These are phyloP conservation scores for Triticum timopheevii DNA, from an alignment of 176 grass and related monocot species.

Conservation along the genomic window DNA sequence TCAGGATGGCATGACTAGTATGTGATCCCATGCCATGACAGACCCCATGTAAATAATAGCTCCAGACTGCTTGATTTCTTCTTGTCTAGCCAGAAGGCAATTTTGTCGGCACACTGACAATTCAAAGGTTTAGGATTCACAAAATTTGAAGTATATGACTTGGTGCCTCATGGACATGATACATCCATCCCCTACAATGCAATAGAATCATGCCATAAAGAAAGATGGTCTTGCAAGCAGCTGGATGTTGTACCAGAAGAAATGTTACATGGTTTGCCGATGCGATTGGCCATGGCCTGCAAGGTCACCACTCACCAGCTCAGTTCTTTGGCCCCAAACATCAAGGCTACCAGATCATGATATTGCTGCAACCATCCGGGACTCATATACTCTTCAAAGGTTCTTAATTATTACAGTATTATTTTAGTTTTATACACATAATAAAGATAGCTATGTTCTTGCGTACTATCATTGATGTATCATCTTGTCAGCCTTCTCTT, in stretches of 20 bases:
- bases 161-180: slow-evolving; percentile 13
- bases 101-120: slow-evolving; percentile 49
- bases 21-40: slow-evolving; percentile 34
- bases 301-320: slow-evolving; percentile 15
- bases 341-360: not conserved
- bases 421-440: slow-evolving; percentile 5
- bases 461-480: not conserved
- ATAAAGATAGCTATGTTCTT: slow-evolving; percentile 26
- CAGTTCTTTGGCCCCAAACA: not conserved
- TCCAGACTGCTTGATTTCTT: slow-evolving; percentile 40
- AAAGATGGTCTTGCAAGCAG: slow-evolving; percentile 2
- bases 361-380: not conserved
- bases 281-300: slow-evolving; percentile 1
- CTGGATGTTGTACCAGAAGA: slow-evolving; percentile 16
- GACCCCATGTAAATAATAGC: slow-evolving; percentile 55
- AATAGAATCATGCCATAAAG: slow-evolving; percentile 13
- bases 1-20: slow-evolving; percentile 38
- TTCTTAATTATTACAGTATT: not conserved
- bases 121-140: slow-evolving; percentile 36
- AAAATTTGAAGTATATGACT: slow-evolving; percentile 25
- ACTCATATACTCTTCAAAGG: not conserved
- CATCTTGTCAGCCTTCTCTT: not conserved
- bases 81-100: slow-evolving; percentile 58
- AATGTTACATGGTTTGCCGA: slow-evolving; percentile 13
- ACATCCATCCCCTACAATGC: slow-evolving; percentile 28